A percentile compares a stretch with the other conserved stretches of the same genome.
These are phyloP conservation scores for Elsinoe batatas DNA, from an alignment of 2,329 filamentous ascomycete species.

Conservation along the genomic window DNA sequence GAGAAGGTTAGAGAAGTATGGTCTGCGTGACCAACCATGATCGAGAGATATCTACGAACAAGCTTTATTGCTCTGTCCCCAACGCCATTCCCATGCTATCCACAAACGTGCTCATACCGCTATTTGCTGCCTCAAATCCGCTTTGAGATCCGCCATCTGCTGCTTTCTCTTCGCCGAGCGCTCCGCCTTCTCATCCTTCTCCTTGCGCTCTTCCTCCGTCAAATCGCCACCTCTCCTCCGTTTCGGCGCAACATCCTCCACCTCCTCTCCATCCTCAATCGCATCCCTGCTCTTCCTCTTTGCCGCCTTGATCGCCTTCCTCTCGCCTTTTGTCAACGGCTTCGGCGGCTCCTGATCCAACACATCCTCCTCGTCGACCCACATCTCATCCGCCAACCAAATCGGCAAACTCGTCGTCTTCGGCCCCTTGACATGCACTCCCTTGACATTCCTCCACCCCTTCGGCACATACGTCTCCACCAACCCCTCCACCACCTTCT, in stretches of 20 bases:
- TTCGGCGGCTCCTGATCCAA: slow-evolving; percentile 41
- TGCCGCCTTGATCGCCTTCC: slow-evolving; percentile 15
- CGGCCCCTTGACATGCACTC: slow-evolving; percentile 82
- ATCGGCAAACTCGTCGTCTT: slow-evolving; percentile 85
- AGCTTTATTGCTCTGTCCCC: neutral
- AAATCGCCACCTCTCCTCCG: slow-evolving; percentile 10
- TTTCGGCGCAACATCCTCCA: slow-evolving; percentile 21
- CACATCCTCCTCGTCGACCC: slow-evolving; percentile 63
- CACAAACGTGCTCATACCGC: neutral
- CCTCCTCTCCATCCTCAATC: slow-evolving; percentile 17
- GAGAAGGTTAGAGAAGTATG: slow-evolving; percentile 16
- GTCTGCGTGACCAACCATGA: neutral
- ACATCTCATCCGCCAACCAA: slow-evolving; percentile 87
- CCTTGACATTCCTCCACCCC: slow-evolving; percentile 77
- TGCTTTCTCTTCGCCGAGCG: neutral
- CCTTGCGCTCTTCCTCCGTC: slow-evolving; percentile 22
- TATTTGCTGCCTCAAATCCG: neutral
- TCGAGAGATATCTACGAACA: neutral
- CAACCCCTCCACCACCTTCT: slow-evolving; percentile 58
- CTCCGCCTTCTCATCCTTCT: slow-evolving; percentile 24
- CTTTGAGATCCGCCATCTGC: slow-evolving; percentile 1
- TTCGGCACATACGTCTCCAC: slow-evolving; percentile 73
- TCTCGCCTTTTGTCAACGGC: slow-evolving; percentile 22
- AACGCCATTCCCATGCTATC: neutral
- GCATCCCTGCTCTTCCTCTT: slow-evolving; percentile 24